Conservation (phyloP, 2,329 filamentous ascomycete species). For the Plectosphaerella plurivora region DNA sequence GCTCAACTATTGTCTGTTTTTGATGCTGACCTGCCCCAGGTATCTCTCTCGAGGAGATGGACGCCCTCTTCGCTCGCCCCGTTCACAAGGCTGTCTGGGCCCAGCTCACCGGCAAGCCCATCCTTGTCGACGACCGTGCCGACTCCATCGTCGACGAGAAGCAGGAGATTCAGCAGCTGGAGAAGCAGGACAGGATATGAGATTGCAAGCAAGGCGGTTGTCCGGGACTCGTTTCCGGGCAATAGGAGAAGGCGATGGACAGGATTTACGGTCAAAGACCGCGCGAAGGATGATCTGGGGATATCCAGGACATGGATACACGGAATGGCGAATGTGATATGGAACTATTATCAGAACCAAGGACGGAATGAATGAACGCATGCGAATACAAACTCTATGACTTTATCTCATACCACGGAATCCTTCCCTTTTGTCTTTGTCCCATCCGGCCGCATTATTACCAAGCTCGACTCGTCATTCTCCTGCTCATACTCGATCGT, state of each 20-base stretch:
- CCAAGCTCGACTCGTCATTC: neutral
- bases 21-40: constrained; percentile 9
- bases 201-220: no score
- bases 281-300: no score
- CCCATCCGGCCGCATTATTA: neutral
- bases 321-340: no score
- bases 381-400: neutral
- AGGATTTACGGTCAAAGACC: no score
- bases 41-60: constrained; percentile 44
- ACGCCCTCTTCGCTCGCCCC: constrained; percentile 24
- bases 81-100: constrained; percentile 26
- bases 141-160: constrained; percentile 10
- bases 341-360: neutral
- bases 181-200: neutral
- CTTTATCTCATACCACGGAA: neutral
- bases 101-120: constrained; percentile 11
- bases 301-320: neutral
- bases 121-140: constrained; percentile 1
- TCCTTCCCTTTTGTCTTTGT: neutral
- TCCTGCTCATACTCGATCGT: neutral
- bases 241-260: no score
- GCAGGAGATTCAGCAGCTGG: neutral
- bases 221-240: no score
- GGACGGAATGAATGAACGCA: neutral
- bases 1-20: neutral